These are phyloP conservation scores for Rutidosis leptorrhynchoides DNA, from an alignment of 129 eudicot genomes.

Conservation along the genomic window DNA sequence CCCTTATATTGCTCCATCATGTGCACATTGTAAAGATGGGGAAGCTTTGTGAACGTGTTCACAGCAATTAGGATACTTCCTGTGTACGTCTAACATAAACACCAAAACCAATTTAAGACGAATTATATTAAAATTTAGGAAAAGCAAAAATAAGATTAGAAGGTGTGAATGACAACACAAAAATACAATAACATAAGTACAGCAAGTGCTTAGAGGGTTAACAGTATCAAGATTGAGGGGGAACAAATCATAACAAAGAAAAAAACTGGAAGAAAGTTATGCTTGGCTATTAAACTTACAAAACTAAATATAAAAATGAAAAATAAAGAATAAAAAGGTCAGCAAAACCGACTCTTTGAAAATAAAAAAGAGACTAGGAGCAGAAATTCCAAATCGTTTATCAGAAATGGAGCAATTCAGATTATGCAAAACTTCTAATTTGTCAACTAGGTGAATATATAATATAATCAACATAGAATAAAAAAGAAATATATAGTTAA, in stretches of 20 bases:
- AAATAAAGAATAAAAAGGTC: neutral
- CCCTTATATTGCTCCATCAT: constrained; percentile 99
- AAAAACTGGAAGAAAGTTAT: neutral
- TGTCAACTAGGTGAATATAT: neutral
- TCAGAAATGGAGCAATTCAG: neutral
- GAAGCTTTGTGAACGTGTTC: constrained; percentile 96
- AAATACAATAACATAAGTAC: neutral
- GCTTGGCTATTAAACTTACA: neutral
- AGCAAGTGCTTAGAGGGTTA: constrained; percentile 6
- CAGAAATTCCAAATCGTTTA: neutral
- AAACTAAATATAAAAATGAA: neutral
- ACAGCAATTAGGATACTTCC: constrained; percentile 99
- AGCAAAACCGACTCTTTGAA: neutral
- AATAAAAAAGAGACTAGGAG: neutral
- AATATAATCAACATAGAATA: neutral
- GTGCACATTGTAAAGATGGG: constrained; percentile 89
- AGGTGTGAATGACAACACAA: neutral
- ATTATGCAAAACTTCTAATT: neutral
- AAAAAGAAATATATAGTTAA: no score
- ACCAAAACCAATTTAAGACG: constrained; percentile 26
- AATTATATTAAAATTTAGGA: neutral
- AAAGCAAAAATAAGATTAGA: neutral
- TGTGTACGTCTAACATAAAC: constrained; percentile 74
- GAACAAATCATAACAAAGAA: neutral
- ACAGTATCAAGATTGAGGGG: constrained; percentile 9